Percentiles rank a stretch among this genome's conserved stretches.
These are phyloP conservation scores for Arachis hypogaea DNA, from an alignment of 306 rosid genomes.

Conservation along the genomic window DNA sequence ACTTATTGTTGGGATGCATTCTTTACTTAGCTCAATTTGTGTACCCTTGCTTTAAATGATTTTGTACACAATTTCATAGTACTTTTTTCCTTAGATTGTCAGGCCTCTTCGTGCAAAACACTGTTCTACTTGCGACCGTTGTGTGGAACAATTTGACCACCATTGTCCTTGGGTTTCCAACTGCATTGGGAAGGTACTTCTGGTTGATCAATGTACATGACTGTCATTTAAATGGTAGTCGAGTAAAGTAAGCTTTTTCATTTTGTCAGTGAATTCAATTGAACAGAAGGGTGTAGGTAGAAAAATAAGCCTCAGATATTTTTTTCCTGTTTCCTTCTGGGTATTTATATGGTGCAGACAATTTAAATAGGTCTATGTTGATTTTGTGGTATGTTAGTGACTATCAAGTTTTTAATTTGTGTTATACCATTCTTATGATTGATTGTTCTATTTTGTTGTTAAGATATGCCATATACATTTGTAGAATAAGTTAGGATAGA, in stretches of 20 bases:
- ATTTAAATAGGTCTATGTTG: constrained; percentile 4
- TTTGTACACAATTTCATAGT: constrained; percentile 27
- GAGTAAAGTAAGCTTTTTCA: constrained; percentile 23
- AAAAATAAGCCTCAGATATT: constrained; percentile 22
- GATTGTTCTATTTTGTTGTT: neutral
- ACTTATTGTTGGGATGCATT: constrained; percentile 62
- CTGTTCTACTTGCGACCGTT: constrained; percentile 90
- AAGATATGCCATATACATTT: constrained; percentile 10
- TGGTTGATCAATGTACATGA: constrained; percentile 22
- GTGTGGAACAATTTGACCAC: constrained; percentile 98
- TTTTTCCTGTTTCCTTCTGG: neutral
- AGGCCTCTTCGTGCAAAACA: constrained; percentile 99
- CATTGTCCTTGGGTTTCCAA: constrained; percentile 99
- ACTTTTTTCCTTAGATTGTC: constrained; percentile 71
- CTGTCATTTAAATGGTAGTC: constrained; percentile 19
- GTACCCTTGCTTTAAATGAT: constrained; percentile 14
- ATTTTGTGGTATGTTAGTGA: constrained; percentile 11
- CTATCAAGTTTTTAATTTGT: neutral
- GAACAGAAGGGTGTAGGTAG: constrained; percentile 2
- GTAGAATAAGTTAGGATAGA: constrained; percentile 20
- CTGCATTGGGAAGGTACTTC: constrained; percentile 94
- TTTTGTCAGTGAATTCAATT: constrained; percentile 23
- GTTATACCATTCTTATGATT: neutral
- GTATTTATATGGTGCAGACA: constrained; percentile 21
- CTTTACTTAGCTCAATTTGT: constrained; percentile 40